These are phyloP conservation scores for Fusarium sp. DNA, from an alignment of 2,329 filamentous ascomycete genomes.

Conservation along the genomic window DNA sequence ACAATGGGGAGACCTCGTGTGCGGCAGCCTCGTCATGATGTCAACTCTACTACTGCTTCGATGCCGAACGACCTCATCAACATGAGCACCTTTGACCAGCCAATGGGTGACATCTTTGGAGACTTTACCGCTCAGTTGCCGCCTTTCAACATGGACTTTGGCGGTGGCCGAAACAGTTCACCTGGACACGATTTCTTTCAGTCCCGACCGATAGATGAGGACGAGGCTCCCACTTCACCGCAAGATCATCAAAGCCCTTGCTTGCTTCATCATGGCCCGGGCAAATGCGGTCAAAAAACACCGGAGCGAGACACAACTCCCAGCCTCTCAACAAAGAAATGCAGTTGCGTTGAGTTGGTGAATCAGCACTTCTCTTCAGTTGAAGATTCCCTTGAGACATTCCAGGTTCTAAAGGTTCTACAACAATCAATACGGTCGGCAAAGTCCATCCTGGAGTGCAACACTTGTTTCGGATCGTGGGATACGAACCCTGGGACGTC, in stretches of 20 bases:
- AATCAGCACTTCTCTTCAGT: not conserved
- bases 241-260: not conserved
- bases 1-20: constrained; percentile 10
- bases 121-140: not conserved
- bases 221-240: not conserved
- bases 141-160: not conserved
- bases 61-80: not conserved
- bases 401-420: not conserved
- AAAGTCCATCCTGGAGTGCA: not conserved
- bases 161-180: not conserved
- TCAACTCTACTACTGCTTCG: not conserved
- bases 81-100: not conserved
- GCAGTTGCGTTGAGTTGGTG: not conserved
- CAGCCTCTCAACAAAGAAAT: not conserved
- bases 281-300: not conserved
- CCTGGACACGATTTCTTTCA: not conserved
- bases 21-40: not conserved
- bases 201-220: not conserved
- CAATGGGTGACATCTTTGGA: not conserved
- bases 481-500: not conserved
- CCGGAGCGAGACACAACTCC: not conserved
- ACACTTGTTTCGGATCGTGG: not conserved
- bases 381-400: not conserved
- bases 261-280: not conserved
- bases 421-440: not conserved